Evolutionary conservation across 495 filamentous ascomycete species (phyloP).

Genomic region (Penicillium subrubescens): DNA sequence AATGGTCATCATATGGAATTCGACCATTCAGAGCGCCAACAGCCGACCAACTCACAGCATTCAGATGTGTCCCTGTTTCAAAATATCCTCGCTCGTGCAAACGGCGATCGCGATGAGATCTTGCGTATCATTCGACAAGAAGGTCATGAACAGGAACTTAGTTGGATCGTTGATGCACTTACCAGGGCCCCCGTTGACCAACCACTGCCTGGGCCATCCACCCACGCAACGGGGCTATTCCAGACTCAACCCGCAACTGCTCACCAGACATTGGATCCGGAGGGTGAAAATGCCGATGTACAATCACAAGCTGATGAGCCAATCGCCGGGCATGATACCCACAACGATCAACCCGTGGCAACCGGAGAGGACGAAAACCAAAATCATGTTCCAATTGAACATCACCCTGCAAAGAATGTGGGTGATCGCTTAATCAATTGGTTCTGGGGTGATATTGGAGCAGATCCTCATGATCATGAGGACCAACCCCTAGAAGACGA

Average conservation of each 20-base stretch:
- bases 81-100: constrained; percentile 53
- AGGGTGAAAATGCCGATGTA: not conserved
- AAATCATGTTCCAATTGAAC: not conserved
- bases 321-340: not conserved
- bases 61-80: constrained; percentile 48
- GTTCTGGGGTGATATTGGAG: constrained; percentile 64
- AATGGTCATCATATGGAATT: not conserved
- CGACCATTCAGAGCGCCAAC: not conserved
- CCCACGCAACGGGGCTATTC: not conserved
- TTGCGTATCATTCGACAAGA: constrained; percentile 64
- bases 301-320: constrained; percentile 9
- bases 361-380: not conserved
- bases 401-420: constrained; percentile 19
- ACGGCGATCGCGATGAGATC: constrained; percentile 61
- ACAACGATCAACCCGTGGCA: not conserved
- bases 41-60: not conserved
- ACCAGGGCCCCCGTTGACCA: constrained; percentile 25
- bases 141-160: constrained; percentile 56
- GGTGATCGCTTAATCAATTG: constrained; percentile 47
- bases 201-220: constrained; percentile 12
- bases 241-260: not conserved
- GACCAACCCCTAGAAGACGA: constrained; percentile 46
- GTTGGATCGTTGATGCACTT: constrained; percentile 48
- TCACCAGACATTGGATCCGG: not conserved
- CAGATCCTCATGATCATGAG: constrained; percentile 33